Base-by-base conservation (phyloP, 75 land plant species). In the Cupressus sempervirens region DNA sequence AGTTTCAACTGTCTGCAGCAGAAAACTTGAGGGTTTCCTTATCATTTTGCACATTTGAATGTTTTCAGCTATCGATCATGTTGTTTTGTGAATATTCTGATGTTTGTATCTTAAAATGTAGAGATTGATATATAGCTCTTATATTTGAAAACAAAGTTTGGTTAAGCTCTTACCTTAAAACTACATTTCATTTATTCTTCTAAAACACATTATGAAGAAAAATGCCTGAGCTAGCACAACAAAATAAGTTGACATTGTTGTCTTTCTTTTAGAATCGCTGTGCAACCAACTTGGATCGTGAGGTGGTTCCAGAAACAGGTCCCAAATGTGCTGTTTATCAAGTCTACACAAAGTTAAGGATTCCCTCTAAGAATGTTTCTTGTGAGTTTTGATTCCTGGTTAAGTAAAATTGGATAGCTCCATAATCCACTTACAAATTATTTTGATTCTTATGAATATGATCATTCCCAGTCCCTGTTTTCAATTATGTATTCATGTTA, bases 211-310 rank as follows among this genome's bases (percentile, higher is more conserved):
- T 62, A 62, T 62, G 67, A 62, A 62, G 67, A 62, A 62, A 20
- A 20, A 30, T 30, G 74, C 74, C 4, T 43, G 26, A 36, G 81
- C 43, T 79, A 45, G 32, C 74, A 32, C 35, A 41, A 79, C 15
- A 40, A 10, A 40, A 16, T 1, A 4, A 79, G 26, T 79, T 38
- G 46, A 79, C 20, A n/a, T 7, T 20, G 20, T 79, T 79, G 0
- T 79, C 46, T 79, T 18, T 43, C 23, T 86, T 74, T 35, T 84
- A 89, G 90, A 76, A 80, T 89, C 5, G 82, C 81, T 34, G 68
- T 82, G 38, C 90, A 89, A 14, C 90, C 90, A 41, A 46, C 80
- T 29, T 84, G 88, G 88, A 52, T 84, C 11, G 88, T 89, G 56
- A 84, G 80, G 53, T 87, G 83, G 89, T 54, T 81, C 13, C 90